These are phyloP conservation scores for Moesziomyces sp. DNA, from an alignment of 1,284 basidiomycete species.

Conservation along the genomic window DNA sequence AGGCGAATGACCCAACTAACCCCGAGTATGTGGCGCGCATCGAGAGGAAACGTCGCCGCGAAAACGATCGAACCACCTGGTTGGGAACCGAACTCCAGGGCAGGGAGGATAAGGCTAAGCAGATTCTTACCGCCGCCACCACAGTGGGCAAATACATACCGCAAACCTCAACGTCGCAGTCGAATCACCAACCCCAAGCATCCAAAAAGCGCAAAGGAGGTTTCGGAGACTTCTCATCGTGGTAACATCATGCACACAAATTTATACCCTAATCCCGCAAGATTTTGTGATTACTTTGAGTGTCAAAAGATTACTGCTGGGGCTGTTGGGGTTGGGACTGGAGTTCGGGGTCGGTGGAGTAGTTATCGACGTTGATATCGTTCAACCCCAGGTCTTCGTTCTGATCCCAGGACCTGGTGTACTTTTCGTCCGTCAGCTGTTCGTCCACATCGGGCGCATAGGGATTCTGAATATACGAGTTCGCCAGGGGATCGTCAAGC, in stretches of 20 bases:
- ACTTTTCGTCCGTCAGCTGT: constrained; percentile 74
- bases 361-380: constrained; percentile 82
- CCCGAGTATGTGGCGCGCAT: constrained; percentile 43
- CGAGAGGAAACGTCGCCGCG: constrained; percentile 57
- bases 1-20: constrained; percentile 46
- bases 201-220: constrained; percentile 31
- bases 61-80: constrained; percentile 64
- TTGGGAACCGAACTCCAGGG: constrained; percentile 35
- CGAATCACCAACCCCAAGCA: too few species aligned
- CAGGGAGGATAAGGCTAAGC: neutral
- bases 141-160: constrained; percentile 38
- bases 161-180: too few species aligned
- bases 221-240: constrained; percentile 61
- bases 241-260: constrained; percentile 27
- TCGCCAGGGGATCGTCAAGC: constrained; percentile 93
- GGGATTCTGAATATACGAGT: constrained; percentile 94
- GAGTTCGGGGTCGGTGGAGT: constrained; percentile 8
- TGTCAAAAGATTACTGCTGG: neutral
- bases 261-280: neutral
- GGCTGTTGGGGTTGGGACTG: constrained; percentile 9
- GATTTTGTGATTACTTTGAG: neutral
- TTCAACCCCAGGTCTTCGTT: constrained; percentile 96
- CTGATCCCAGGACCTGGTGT: constrained; percentile 87
- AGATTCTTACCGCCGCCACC: constrained; percentile 4
- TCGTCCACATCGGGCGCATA: constrained; percentile 73